Evolutionary conservation across 2,329 filamentous ascomycete genomes (phyloP), one percentile per base, ranked within the genome.

Genomic region (Camptophora hylomeconis): DNA sequence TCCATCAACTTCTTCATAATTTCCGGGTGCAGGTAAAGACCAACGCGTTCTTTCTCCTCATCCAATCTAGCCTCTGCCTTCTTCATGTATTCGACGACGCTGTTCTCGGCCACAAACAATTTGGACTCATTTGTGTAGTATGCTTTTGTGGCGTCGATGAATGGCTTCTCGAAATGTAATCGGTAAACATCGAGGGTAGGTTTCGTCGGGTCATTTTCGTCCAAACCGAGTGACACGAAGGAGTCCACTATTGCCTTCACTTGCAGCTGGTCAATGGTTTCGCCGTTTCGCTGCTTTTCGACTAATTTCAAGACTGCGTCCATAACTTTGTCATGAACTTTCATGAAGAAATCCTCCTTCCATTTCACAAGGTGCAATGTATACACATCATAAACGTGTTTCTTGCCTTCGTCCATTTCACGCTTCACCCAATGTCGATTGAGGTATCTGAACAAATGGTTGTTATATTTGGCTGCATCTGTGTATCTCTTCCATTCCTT

Each of bases 21-120:
- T 54, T 98, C 89, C 19, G 75, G 72, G 47, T 95, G 83, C 24
- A 98, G 67, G 49, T 92, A 98, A 49, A 95, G 73, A 41, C 75
- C 75, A 7, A 98, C 89, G 15, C 89, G 81, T 50, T 87, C 82
- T 58, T 92, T 89, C 56, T 98, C 89, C 56, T 98, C 89, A 5
- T 82, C 73, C 36, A 98, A 60, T 17, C 89, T 76, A 22, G 73
- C 60, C 58, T 95, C 87, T 1, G 89, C 92, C 69, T 98, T 98
- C 66, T 95, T 95, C 89, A 98, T 95, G 59, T 95, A 98, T 51
- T 98, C 89, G 18, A 98, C 86, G 3, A 98, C 84, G 39, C 80
- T 92, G 53, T 98, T 98, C 54, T 95, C 87, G 7, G 84, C 81
- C 18, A 98, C 74, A 50, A 98, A 98, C 39, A 84, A 79, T 46